phyloP scores from a whole-genome alignment of 495 filamentous ascomycete species.

The Penicillium samsonianum region DNA sequence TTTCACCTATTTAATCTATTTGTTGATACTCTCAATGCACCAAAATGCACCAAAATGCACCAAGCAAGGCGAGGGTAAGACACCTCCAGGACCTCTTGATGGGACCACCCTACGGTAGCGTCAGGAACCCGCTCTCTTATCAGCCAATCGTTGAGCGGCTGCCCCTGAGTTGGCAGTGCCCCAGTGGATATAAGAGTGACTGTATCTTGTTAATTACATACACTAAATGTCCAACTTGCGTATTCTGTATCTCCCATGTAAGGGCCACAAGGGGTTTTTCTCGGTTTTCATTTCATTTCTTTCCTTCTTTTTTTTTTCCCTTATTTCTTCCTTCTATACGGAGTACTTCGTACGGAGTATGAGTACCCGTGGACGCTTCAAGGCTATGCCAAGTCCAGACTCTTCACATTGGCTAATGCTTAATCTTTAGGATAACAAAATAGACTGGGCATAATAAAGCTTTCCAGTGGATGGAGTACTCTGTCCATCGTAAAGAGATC shows the following conservation, averaged over 20 bases:
- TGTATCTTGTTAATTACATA: neutral
- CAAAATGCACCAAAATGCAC: conserved; percentile 12
- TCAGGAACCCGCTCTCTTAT: conserved; percentile 30
- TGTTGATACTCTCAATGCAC: neutral
- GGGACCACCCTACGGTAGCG: conserved; percentile 17
- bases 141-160: conserved; percentile 25
- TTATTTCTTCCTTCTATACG: no score
- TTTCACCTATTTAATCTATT: neutral
- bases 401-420: conserved; percentile 10
- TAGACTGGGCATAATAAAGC: neutral
- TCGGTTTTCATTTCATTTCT: no score
- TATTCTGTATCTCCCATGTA: neutral
- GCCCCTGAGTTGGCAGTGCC: conserved; percentile 28
- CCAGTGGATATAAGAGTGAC: conserved; percentile 6
- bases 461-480: neutral
- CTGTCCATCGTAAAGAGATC: neutral
- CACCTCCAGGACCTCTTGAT: neutral
- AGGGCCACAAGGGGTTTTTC: conserved; percentile 2
- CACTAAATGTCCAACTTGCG: neutral
- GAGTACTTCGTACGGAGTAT: no score
- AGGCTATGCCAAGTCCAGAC: neutral
- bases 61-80: conserved; percentile 21
- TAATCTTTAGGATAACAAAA: neutral
- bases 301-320: neutral
- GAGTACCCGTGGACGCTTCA: neutral